Conservation (phyloP, 2,329 filamentous ascomycete species). For the Colletotrichum echinochloae region DNA sequence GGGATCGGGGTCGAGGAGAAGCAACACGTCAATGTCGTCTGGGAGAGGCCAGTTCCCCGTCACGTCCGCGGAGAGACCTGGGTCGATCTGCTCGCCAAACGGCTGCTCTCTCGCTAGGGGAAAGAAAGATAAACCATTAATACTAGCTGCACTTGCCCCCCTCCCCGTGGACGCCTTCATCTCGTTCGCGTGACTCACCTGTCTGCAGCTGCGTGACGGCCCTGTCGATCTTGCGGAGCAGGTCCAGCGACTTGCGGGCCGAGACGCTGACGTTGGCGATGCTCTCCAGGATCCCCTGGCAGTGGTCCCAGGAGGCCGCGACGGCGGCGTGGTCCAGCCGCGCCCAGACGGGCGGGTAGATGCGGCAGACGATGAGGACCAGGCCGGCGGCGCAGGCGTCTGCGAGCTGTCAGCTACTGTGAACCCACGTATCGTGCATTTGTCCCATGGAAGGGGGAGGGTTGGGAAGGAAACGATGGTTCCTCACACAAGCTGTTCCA, state of each 20-base stretch:
- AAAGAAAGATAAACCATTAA: neutral
- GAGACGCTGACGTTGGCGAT: constrained; percentile 1
- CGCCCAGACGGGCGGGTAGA: neutral
- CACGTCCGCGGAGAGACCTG: neutral
- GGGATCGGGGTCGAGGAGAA: neutral
- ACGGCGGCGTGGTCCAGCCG: constrained; percentile 1
- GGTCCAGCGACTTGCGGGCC: constrained; percentile 15
- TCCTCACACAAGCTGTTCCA: constrained; percentile 54
- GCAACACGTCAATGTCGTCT: constrained; percentile 8
- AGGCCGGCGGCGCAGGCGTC: constrained; percentile 11
- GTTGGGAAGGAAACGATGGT: neutral
- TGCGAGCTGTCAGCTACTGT: neutral
- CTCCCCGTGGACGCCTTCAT: neutral
- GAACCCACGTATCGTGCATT: neutral
- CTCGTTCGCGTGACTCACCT: neutral
- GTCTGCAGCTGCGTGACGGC: neutral
- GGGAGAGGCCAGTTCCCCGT: neutral
- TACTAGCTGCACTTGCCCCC: neutral
- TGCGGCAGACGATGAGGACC: constrained; percentile 11
- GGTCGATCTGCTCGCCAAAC: neutral
- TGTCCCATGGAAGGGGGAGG: no score
- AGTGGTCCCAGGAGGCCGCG: constrained; percentile 2
- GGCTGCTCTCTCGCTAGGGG: neutral
- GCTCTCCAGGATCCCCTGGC: neutral
- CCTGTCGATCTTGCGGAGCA: constrained; percentile 9